Evolutionary conservation across 2,329 filamentous ascomycete species (phyloP).

Genomic region (Aspergillus sp.): DNA sequence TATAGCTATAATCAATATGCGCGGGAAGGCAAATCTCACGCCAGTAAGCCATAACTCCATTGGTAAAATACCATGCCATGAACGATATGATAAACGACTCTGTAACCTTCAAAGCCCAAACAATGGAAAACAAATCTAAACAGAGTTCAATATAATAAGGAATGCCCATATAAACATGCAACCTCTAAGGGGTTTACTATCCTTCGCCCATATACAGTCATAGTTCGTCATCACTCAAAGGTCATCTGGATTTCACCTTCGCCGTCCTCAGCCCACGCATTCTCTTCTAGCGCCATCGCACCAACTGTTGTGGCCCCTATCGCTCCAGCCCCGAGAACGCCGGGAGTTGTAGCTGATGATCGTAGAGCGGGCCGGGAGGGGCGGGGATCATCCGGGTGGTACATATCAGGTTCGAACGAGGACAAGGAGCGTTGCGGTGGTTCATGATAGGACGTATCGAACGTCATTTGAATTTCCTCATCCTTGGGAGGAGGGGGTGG

Average conservation of each 20-base stretch:
- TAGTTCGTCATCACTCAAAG: conserved; percentile 61
- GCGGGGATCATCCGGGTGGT: conserved; percentile 11
- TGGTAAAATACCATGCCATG: neutral
- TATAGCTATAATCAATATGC: neutral
- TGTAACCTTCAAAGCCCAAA: neutral
- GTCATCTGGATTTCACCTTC: conserved; percentile 79
- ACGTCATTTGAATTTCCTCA: conserved; percentile 64
- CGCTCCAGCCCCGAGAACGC: conserved; percentile 20
- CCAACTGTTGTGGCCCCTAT: conserved; percentile 22
- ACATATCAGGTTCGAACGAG: conserved; percentile 15
- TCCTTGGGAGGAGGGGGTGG: conserved; percentile 17
- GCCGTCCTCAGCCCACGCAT: conserved; percentile 71
- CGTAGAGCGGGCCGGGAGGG: conserved; percentile 28
- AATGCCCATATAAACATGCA: conserved; percentile 1
- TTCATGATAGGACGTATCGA: conserved; percentile 62
- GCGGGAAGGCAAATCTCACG: neutral
- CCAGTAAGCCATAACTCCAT: neutral
- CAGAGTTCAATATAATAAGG: neutral
- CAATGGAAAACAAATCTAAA: neutral
- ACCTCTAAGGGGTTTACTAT: neutral
- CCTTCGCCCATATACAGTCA: conserved; percentile 13
- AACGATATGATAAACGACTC: neutral
- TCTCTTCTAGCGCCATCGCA: conserved; percentile 46
- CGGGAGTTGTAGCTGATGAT: conserved; percentile 33
- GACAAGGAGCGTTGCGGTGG: conserved; percentile 26